Base-by-base conservation (phyloP, 2,329 filamentous ascomycete species). In the Pseudogymnoascus sp. region DNA sequence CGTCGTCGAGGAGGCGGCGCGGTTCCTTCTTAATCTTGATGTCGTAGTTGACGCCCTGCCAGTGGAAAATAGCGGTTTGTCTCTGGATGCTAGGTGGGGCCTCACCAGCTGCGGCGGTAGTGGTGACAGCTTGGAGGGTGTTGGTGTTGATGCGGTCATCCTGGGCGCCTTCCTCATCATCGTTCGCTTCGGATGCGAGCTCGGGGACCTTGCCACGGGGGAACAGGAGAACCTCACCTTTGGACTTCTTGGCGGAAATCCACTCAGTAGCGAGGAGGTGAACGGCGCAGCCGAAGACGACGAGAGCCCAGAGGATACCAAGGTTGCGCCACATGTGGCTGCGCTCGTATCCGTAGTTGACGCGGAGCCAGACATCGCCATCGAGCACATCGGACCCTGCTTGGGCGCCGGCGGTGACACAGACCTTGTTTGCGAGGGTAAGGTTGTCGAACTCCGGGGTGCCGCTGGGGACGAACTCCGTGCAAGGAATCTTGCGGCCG, bases 1-100 rank as follows among this genome's bases (percentile, higher is more conserved):
- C 90, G 65, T 94, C 80, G 69, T 96, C 87, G 64, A 97, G 78
- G 69, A 97, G 89, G 45, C 88, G 85, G 14, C 91, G 83, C 1
- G 81, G 77, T 69, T 93, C 85, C 12, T 80, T 80, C 78, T 95
- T 95, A 76, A 96, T 92, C 74, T 90, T 88, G 73, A 86, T 79
- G 64, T 86, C 79, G 64, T 82, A 83, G 59, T 79, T 78, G 62
- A 83, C 74, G 43, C 76, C 38, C n/a, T 63, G 33, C 62, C 61
- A 66, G 58, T 66, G 60, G 52, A 65, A 65, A 33, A 63, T 31
- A 19, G 52, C 23, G 29, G 64, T 49, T 8, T 65, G 63, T 41
- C 59, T 69, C 67, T 45, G 69, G 69, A 64, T 80, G 82, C 67
- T 81, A 86, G 73, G 91, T 80, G 35, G 90, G 80, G 65, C 80